These are phyloP conservation scores for Pelargonium myrrhifolium DNA, from an alignment of 441 rosid species.

Conservation along the genomic window DNA sequence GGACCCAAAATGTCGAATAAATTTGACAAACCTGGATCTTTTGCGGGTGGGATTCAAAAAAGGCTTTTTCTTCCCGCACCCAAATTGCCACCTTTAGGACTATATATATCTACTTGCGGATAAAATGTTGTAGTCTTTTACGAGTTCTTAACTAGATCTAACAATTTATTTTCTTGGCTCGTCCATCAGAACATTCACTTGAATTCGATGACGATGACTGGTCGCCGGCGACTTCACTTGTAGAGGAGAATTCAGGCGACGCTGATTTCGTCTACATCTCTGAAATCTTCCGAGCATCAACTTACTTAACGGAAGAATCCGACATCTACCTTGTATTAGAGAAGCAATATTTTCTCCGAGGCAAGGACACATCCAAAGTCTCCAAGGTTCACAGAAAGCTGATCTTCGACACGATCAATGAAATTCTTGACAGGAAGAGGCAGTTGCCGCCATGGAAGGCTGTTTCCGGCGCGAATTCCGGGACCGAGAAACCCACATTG, in stretches of 20 bases:
- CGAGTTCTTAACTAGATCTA: neutral
- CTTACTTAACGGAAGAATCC: conserved; percentile 47
- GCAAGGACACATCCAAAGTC: conserved; percentile 42
- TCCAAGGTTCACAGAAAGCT: conserved; percentile 57
- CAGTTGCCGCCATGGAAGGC: conserved; percentile 54
- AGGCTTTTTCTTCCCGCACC: too few species aligned
- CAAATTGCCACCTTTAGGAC: too few species aligned
- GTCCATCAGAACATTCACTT: conserved; percentile 30
- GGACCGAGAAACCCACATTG: conserved; percentile 21
- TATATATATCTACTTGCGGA: too few species aligned
- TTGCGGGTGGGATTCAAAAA: too few species aligned
- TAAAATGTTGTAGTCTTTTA: too few species aligned
- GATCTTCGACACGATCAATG: conserved; percentile 54
- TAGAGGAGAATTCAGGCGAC: conserved; percentile 25
- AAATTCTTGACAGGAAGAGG: conserved; percentile 45
- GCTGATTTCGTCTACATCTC: conserved; percentile 61
- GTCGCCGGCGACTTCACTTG: conserved; percentile 21
- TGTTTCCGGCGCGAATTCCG: conserved; percentile 9
- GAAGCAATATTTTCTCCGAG: conserved; percentile 56
- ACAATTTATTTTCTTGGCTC: neutral
- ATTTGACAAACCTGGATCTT: too few species aligned
- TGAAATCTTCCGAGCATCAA: conserved; percentile 50
- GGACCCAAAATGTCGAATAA: too few species aligned
- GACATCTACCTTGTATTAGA: conserved; percentile 56
- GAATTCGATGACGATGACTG: conserved; percentile 38